Base-by-base conservation (phyloP, 768 basidiomycete species). In the Ramaria sp. region DNA sequence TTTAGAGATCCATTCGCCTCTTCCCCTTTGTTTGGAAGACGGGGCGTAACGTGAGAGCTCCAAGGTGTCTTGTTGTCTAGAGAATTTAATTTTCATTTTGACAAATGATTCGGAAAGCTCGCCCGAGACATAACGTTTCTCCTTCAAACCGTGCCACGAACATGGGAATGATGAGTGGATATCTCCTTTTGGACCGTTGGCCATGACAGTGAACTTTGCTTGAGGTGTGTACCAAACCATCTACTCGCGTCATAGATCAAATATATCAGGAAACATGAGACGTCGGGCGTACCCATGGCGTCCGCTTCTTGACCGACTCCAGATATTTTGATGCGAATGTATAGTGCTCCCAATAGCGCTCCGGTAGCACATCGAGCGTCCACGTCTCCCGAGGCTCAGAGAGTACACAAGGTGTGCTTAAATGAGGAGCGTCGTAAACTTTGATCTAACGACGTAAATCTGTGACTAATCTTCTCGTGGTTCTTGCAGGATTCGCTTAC, bases 121-220 rank as follows among this genome's bases (percentile, higher is more conserved):
- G 13, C 45, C 25, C 15, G 45, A 47, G 25, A 47, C 45, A 24
- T 47, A 47, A 47, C 45, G 45, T 27, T 30, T 1, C 45, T 27
- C 45, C 28, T 47, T 47, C 45, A 47, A 47, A 24, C 45, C 28
- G 24, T 25, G 22, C 10, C 24, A 30, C 13, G 45, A 24, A 30
- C 45, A 50, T 16, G 48, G 48, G 22, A 50, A 50, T 24, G 48
- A 25, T 37, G 48, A 30, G 10, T 50, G 48, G 5, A 79, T 64
- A 50, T 81, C 78, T 5, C 68, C 74, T 7, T 58, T 63, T 25
- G 78, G 74, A 10, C 65, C 61, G 55, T 81, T 81, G 3, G 73
- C 70, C 79, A 79, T 79, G 16, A 79, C 61, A 7, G 69, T 73
- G 58, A 71, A 78, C 60, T 73, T 76, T 0, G 69, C 67, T 0